phyloP scores from a whole-genome alignment of 2,329 filamentous ascomycete species.

The Chrysosporium queenslandicum region DNA sequence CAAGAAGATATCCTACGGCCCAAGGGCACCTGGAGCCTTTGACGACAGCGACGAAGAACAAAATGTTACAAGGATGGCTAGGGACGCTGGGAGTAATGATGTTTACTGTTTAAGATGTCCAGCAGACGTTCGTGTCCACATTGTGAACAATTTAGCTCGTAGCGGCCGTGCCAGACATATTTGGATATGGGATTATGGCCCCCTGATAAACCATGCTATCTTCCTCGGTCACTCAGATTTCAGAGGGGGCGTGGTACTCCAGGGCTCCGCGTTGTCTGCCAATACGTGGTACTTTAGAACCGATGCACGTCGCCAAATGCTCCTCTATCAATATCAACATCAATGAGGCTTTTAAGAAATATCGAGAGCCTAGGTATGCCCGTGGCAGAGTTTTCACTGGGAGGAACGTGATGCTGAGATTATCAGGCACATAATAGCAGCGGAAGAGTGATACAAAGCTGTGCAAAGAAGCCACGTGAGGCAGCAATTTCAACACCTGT shows the following conservation, averaged over 20 bases:
- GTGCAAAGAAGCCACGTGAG: too few relatives aligned
- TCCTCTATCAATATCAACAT: neutral
- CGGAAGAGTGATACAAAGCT: neutral
- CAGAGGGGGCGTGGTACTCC: neutral
- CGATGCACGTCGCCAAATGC: neutral
- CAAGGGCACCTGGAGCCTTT: too few relatives aligned
- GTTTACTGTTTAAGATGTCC: too few relatives aligned
- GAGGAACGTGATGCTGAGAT: neutral
- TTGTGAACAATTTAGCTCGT: too few relatives aligned
- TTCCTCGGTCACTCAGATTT: neutral
- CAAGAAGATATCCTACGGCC: too few relatives aligned
- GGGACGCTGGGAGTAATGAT: too few relatives aligned
- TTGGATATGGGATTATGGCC: neutral
- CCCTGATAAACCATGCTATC: neutral
- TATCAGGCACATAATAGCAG: conserved; percentile 1
- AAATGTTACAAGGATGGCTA: too few relatives aligned
- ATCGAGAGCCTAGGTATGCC: neutral
- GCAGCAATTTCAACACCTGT: too few relatives aligned
- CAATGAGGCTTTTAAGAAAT: conserved; percentile 2
- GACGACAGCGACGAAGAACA: too few relatives aligned
- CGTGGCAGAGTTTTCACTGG: neutral
- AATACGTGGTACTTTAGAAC: neutral
- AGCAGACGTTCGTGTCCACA: too few relatives aligned
- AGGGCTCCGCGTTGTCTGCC: neutral
- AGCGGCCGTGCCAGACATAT: too few relatives aligned